phyloP scores from a whole-genome alignment of 768 basidiomycete species.

The Mycena rosella region DNA sequence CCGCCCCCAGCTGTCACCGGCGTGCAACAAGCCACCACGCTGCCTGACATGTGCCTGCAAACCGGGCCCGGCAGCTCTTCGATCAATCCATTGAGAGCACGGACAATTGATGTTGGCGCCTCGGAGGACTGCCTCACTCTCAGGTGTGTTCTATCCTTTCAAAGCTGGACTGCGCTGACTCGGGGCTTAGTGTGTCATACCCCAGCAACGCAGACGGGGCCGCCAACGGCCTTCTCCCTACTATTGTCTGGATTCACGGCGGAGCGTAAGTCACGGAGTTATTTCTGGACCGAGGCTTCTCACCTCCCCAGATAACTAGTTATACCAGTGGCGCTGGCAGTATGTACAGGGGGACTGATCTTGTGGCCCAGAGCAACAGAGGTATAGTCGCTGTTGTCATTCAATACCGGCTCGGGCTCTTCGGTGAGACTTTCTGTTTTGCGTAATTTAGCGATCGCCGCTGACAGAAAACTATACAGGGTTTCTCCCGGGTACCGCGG shows the following conservation, averaged over 20 bases:
- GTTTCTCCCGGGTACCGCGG: slow-evolving; percentile 44
- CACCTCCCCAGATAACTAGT: slow-evolving; percentile 43
- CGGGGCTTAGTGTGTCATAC: slow-evolving; percentile 1
- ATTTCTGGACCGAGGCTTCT: neutral
- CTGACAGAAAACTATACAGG: too few species aligned
- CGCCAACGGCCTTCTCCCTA: neutral
- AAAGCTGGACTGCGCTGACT: neutral
- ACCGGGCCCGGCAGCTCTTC: slow-evolving; percentile 31
- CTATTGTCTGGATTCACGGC: slow-evolving; percentile 17
- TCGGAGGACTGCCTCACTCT: slow-evolving; percentile 33
- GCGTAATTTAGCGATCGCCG: too few species aligned
- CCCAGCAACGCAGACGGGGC: slow-evolving; percentile 5
- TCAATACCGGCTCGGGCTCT: too few species aligned
- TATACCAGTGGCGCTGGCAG: slow-evolving; percentile 48
- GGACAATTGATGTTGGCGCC: neutral
- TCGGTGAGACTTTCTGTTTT: too few species aligned
- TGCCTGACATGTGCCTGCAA: slow-evolving; percentile 39
- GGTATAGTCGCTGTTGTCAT: slow-evolving; percentile 51
- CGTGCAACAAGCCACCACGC: slow-evolving; percentile 31
- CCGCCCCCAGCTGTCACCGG: slow-evolving; percentile 23
- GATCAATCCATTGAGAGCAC: slow-evolving; percentile 32
- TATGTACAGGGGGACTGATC: slow-evolving; percentile 48
- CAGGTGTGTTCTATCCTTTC: slow-evolving; percentile 4
- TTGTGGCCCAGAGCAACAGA: slow-evolving; percentile 50
- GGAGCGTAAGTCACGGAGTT: slow-evolving; percentile 5